These are phyloP conservation scores for Leccinum olivaceopallidum DNA, from an alignment of 768 basidiomycete species.

Conservation along the genomic window DNA sequence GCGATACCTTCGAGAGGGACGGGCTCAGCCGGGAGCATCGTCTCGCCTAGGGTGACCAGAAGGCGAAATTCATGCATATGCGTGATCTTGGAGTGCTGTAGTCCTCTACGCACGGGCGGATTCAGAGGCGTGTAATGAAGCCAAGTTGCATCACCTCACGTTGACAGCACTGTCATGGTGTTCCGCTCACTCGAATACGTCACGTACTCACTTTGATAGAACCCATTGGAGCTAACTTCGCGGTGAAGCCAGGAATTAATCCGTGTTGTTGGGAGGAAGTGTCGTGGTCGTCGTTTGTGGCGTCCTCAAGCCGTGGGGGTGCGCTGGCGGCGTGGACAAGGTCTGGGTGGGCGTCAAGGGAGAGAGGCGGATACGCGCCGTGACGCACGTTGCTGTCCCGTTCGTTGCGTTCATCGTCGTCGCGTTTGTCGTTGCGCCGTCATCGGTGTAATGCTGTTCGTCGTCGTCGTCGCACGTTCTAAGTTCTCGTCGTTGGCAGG, in stretches of 20 bases:
- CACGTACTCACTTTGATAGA: conserved; percentile 2
- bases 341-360: too few species aligned
- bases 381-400: too few species aligned
- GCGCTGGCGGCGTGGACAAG: too few species aligned
- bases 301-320: too few species aligned
- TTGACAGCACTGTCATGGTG: neutral
- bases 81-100: neutral
- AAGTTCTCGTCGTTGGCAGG: too few species aligned
- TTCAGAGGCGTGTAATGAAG: conserved; percentile 9
- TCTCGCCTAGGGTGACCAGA: neutral
- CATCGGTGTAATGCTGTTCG: too few species aligned
- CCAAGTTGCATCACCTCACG: neutral
- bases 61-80: neutral
- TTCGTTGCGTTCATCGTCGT: too few species aligned
- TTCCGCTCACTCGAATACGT: conserved; percentile 15
- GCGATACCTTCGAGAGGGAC: conserved; percentile 14
- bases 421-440: too few species aligned
- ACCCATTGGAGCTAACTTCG: too few species aligned
- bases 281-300: too few species aligned
- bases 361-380: too few species aligned
- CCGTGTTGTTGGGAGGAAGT: neutral
- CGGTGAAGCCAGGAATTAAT: neutral
- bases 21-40: conserved; percentile 10
- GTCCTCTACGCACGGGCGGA: conserved; percentile 1
- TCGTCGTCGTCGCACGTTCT: too few species aligned